Evolutionary conservation across 1,284 basidiomycete genomes (phyloP).

Genomic region (Apiotrichum domesticum): DNA sequence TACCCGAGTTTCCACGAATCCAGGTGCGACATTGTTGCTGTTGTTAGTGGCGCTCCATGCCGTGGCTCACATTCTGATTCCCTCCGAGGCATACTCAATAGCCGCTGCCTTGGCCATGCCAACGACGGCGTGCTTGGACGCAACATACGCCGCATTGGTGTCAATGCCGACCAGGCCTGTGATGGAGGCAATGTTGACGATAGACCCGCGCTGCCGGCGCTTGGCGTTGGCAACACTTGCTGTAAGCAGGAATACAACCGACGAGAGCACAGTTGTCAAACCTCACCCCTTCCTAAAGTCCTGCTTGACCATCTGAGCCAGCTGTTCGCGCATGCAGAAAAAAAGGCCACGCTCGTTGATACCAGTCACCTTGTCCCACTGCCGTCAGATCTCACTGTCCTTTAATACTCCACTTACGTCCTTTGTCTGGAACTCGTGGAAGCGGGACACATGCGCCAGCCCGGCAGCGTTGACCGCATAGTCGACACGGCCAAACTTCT

Average conservation of each 20-base stretch:
- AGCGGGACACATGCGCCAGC: slow-evolving; percentile 16
- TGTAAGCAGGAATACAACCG: too few relatives aligned
- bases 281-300: slow-evolving; percentile 1
- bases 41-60: too few relatives aligned
- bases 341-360: slow-evolving; percentile 25
- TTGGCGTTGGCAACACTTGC: neutral
- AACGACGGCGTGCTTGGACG: slow-evolving; percentile 20
- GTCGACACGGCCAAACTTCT: slow-evolving; percentile 27
- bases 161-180: slow-evolving; percentile 3
- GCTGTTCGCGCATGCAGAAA: slow-evolving; percentile 16
- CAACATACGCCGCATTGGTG: slow-evolving; percentile 9
- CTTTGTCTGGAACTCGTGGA: slow-evolving; percentile 15
- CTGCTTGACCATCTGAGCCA: slow-evolving; percentile 19
- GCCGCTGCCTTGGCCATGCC: slow-evolving; percentile 18
- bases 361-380: slow-evolving; percentile 25
- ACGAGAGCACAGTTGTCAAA: too few relatives aligned
- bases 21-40: slow-evolving; percentile 13
- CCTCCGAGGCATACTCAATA: slow-evolving; percentile 11
- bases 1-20: slow-evolving; percentile 1
- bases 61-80: slow-evolving; percentile 13
- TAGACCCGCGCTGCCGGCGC: slow-evolving; percentile 19
- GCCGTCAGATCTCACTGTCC: slow-evolving; percentile 9
- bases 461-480: slow-evolving; percentile 35
- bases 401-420: slow-evolving; percentile 8
- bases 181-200: slow-evolving; percentile 18